These are phyloP conservation scores for Fusarium proliferatum DNA, from an alignment of 2,329 filamentous ascomycete species.

Conservation along the genomic window DNA sequence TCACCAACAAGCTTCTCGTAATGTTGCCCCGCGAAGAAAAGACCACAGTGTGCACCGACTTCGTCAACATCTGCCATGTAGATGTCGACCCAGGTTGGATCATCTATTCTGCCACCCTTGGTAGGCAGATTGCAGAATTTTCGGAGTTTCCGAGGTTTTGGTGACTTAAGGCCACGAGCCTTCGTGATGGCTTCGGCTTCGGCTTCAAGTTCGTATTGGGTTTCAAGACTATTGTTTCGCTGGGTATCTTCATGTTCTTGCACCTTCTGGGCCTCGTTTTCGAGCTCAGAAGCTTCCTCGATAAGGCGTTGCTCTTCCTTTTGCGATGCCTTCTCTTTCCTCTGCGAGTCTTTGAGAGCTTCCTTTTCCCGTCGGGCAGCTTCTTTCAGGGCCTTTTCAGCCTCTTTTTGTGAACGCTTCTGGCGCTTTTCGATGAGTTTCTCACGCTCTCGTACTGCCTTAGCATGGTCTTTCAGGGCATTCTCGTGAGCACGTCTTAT, in stretches of 20 bases:
- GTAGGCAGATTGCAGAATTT: conserved; percentile 84
- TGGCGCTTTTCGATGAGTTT: conserved; percentile 68
- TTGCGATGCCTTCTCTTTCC: conserved; percentile 43
- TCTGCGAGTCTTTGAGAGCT: conserved; percentile 46
- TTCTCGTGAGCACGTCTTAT: conserved; percentile 73
- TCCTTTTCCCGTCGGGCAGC: conserved; percentile 46
- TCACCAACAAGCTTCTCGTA: conserved; percentile 84
- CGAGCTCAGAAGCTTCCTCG: conserved; percentile 17
- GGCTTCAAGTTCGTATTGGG: background rate
- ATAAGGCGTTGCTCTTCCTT: conserved; percentile 35
- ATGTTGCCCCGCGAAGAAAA: conserved; percentile 79
- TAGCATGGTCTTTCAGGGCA: conserved; percentile 74
- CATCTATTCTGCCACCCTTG: conserved; percentile 64
- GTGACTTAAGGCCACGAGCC: conserved; percentile 23
- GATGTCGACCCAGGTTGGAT: conserved; percentile 80
- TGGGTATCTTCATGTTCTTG: conserved; percentile 12
- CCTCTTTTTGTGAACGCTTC: conserved; percentile 56
- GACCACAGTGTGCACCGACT: conserved; percentile 83
- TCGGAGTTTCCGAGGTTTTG: conserved; percentile 64
- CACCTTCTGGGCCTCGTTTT: conserved; percentile 24
- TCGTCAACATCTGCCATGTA: conserved; percentile 88
- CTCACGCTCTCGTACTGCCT: conserved; percentile 70
- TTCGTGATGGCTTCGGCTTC: conserved; percentile 23
- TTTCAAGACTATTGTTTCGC: background rate
- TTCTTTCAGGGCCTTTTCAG: conserved; percentile 47